These are phyloP conservation scores for Aspergillus asperescens DNA, from an alignment of 495 filamentous ascomycete species.

Conservation along the genomic window DNA sequence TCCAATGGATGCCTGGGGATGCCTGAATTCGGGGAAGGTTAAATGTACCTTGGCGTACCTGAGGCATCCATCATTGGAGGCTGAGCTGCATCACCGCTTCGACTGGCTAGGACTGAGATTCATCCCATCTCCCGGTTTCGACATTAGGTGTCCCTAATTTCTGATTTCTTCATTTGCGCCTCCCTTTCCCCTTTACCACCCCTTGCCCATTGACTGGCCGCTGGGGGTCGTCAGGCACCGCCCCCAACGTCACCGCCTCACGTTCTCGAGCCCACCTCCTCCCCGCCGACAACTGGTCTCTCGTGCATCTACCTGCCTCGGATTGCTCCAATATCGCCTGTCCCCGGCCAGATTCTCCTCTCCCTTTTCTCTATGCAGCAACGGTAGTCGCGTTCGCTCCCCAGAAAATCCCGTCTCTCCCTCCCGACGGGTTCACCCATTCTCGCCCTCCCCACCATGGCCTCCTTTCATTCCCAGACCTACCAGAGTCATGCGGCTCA, in stretches of 20 bases:
- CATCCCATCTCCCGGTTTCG: neutral
- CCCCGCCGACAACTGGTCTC: slow-evolving; percentile 26
- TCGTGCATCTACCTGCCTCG: slow-evolving; percentile 6
- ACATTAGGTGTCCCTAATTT: neutral
- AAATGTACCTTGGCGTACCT: slow-evolving; percentile 7
- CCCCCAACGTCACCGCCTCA: slow-evolving; percentile 15
- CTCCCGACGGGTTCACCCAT: slow-evolving; percentile 22
- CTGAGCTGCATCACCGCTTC: slow-evolving; percentile 9
- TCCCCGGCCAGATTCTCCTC: neutral
- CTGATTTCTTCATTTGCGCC: neutral
- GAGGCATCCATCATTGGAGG: slow-evolving; percentile 3
- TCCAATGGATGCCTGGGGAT: slow-evolving; percentile 1
- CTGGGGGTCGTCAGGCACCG: slow-evolving; percentile 13
- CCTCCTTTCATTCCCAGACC: slow-evolving; percentile 30
- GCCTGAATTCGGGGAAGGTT: neutral
- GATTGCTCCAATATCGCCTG: slow-evolving; percentile 1
- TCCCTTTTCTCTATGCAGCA: slow-evolving; percentile 20
- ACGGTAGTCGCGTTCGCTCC: slow-evolving; percentile 9
- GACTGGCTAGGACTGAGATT: slow-evolving; percentile 1
- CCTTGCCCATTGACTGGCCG: slow-evolving; percentile 1
- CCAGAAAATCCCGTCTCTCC: slow-evolving; percentile 8
- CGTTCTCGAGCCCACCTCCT: slow-evolving; percentile 6
- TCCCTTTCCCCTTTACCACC: neutral
- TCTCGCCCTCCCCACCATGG: slow-evolving; percentile 28
- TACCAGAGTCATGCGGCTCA: slow-evolving; percentile 31